Evolutionary conservation across 257 asterid species (phyloP).

Genomic region (Hygrophila difformis): DNA sequence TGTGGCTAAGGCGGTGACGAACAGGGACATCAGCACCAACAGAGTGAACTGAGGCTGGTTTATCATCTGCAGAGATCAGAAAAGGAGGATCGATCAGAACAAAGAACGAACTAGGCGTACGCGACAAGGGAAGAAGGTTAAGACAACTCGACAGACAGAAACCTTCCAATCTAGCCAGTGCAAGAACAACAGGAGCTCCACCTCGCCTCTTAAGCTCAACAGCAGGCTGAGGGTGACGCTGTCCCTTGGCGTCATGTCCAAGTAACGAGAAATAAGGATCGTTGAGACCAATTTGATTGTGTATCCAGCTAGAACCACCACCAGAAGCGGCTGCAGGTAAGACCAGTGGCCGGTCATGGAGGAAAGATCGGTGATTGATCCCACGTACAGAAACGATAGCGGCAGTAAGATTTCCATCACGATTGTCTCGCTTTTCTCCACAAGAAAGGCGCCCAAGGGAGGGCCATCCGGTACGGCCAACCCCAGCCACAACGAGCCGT

Average conservation of each 20-base stretch:
- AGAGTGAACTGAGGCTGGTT: slow-evolving; percentile 36
- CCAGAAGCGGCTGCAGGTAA: slow-evolving; percentile 31
- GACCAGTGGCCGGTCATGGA: slow-evolving; percentile 37
- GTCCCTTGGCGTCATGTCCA: slow-evolving; percentile 44
- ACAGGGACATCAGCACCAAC: slow-evolving; percentile 36
- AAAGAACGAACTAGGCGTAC: too few species aligned
- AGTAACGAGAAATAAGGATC: slow-evolving; percentile 26
- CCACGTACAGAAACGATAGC: slow-evolving; percentile 43
- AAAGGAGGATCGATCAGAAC: background rate
- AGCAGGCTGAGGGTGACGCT: slow-evolving; percentile 58
- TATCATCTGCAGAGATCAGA: slow-evolving; percentile 41
- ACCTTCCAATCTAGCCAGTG: slow-evolving; percentile 74
- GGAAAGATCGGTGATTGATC: slow-evolving; percentile 38
- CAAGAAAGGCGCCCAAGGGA: slow-evolving; percentile 64
- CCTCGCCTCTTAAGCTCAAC: slow-evolving; percentile 69
- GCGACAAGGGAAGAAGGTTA: too few species aligned
- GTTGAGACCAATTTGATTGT: slow-evolving; percentile 31
- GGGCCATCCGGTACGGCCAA: slow-evolving; percentile 89
- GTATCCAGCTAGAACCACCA: slow-evolving; percentile 29
- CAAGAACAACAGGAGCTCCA: slow-evolving; percentile 50
- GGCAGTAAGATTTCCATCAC: slow-evolving; percentile 57
- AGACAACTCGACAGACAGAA: too few species aligned
- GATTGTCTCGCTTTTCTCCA: slow-evolving; percentile 73
- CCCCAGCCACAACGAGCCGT: slow-evolving; percentile 84
- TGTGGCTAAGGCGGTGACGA: slow-evolving; percentile 30